These are phyloP conservation scores for Aureobasidium subglaciale DNA, from an alignment of 2,329 filamentous ascomycete species.

Conservation along the genomic window DNA sequence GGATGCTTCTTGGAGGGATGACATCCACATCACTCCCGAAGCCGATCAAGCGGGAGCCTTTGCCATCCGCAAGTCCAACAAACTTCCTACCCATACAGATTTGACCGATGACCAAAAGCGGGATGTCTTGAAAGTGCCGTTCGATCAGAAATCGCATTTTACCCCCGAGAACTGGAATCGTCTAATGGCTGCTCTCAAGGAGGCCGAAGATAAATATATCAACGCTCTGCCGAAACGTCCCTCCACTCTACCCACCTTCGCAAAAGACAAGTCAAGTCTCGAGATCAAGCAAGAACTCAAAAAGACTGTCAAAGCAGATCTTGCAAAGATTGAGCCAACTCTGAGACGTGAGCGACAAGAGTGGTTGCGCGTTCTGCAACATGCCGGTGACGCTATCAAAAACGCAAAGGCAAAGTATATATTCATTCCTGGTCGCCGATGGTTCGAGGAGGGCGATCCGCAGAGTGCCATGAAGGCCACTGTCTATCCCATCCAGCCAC, in stretches of 20 bases:
- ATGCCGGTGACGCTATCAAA: not conserved
- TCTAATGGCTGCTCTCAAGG: not conserved
- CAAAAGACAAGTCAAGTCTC: not conserved
- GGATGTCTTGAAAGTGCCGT: not conserved
- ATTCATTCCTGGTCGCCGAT: not conserved
- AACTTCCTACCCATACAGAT: not conserved
- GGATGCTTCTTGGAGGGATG: no score
- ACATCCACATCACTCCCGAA: not conserved
- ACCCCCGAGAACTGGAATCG: not conserved
- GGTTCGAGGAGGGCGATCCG: not conserved
- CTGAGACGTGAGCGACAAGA: not conserved
- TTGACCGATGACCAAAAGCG: not conserved
- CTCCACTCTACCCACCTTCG: not conserved
- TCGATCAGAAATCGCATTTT: not conserved
- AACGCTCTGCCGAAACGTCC: not conserved
- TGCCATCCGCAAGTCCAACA: not conserved
- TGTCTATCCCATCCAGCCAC: not conserved
- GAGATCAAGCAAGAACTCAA: not conserved
- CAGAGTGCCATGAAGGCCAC: not conserved
- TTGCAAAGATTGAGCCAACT: not conserved
- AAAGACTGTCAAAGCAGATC: not conserved
- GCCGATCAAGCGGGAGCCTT: not conserved
- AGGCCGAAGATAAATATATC: constrained; percentile 2
- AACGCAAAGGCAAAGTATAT: not conserved
- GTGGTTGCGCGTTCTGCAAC: not conserved